These are phyloP conservation scores for Microbotryomycetes sp. DNA, from an alignment of 1,284 basidiomycete genomes.

Conservation along the genomic window DNA sequence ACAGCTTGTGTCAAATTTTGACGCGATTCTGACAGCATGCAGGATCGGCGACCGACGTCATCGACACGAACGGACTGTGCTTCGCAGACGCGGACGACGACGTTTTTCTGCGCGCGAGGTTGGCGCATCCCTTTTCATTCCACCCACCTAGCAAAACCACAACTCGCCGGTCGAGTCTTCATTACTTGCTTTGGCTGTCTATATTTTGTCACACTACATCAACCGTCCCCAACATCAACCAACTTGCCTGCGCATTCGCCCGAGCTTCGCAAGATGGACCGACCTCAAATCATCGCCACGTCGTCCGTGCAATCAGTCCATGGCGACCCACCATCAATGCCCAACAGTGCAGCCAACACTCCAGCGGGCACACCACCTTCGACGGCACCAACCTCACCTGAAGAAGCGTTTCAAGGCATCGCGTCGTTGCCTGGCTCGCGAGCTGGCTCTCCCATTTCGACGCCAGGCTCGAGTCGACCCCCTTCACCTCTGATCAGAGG, in stretches of 20 bases:
- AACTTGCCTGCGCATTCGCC: neutral
- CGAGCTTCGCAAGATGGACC: constrained; percentile 3
- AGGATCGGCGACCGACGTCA: no score
- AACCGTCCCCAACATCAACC: neutral
- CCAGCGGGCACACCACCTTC: constrained; percentile 5
- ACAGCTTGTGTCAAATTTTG: no score
- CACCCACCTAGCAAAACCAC: no score
- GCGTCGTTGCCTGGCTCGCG: constrained; percentile 28
- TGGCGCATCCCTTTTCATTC: no score
- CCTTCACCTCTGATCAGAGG: constrained; percentile 29
- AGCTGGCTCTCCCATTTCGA: constrained; percentile 22
- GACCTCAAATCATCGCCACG: constrained; percentile 23
- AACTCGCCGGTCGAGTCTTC: neutral
- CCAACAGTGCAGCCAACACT: neutral
- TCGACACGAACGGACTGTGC: no score
- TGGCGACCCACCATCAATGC: constrained; percentile 8
- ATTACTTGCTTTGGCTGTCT: neutral
- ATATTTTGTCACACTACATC: neutral
- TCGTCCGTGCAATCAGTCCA: constrained; percentile 21
- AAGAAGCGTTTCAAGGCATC: constrained; percentile 17
- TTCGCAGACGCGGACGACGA: no score
- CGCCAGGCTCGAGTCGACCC: constrained; percentile 29
- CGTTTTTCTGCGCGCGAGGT: no score
- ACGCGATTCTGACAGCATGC: no score
- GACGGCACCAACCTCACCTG: constrained; percentile 8